Evolutionary conservation across 495 filamentous ascomycete genomes (phyloP).

Genomic region (Lasiosphaeris hirsuta): DNA sequence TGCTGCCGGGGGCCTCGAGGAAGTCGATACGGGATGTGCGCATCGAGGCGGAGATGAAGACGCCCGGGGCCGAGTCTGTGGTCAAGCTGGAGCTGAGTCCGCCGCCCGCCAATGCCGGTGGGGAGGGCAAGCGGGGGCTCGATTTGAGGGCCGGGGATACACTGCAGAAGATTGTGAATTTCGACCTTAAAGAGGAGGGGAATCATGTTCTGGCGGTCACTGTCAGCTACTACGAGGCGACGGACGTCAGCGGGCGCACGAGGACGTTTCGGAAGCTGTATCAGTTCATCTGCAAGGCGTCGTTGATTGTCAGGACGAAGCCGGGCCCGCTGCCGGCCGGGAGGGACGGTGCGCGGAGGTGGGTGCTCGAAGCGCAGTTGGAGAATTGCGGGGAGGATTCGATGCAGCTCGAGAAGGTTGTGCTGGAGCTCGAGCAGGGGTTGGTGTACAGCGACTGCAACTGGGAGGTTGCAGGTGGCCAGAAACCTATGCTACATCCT

Average conservation of each 20-base stretch:
- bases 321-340: conserved; percentile 53
- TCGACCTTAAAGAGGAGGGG: conserved; percentile 90
- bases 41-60: conserved; percentile 92
- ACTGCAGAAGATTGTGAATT: conserved; percentile 76
- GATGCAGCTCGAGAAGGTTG: conserved; percentile 57
- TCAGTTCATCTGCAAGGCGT: conserved; percentile 89
- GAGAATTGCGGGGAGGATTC: conserved; percentile 82
- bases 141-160: conserved; percentile 65
- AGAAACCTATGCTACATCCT: conserved; percentile 68
- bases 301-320: conserved; percentile 88
- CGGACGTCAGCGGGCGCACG: conserved; percentile 63
- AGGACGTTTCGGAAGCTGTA: conserved; percentile 94
- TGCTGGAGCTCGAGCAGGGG: conserved; percentile 47
- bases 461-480: conserved; percentile 40
- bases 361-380: conserved; percentile 84
- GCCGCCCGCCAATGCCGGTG: not conserved
- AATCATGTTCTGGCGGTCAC: conserved; percentile 92
- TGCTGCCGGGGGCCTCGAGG: conserved; percentile 25
- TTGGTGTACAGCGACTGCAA: conserved; percentile 49
- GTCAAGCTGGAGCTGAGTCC: conserved; percentile 11
- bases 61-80: conserved; percentile 48
- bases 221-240: conserved; percentile 76
- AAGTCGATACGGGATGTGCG: conserved; percentile 68
- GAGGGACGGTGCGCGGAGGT: conserved; percentile 30
- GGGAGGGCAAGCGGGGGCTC: conserved; percentile 29